Conservation (phyloP, 2,329 filamentous ascomycete genomes). For the Fusarium pseudonygamai region DNA sequence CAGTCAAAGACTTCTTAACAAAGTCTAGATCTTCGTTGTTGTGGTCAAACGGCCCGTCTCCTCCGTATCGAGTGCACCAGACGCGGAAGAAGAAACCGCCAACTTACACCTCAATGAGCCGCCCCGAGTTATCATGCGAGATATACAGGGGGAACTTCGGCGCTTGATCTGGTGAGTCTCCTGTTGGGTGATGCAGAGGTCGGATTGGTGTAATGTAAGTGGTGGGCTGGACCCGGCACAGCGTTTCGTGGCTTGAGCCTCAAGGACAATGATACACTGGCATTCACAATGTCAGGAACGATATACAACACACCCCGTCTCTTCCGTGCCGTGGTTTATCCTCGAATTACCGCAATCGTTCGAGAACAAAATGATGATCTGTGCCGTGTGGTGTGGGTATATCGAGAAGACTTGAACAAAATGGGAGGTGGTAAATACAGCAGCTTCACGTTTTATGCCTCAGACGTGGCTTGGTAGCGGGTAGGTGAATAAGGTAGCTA, state of each 20-base stretch:
- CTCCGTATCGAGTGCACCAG: slow-evolving; percentile 11
- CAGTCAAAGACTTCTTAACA: not conserved
- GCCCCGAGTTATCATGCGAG: slow-evolving; percentile 13
- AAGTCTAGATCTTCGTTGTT: slow-evolving; percentile 15
- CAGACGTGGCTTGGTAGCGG: slow-evolving; percentile 7
- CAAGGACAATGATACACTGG: not conserved
- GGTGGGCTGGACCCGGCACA: slow-evolving; percentile 9
- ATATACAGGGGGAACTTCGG: slow-evolving; percentile 8
- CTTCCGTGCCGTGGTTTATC: not conserved
- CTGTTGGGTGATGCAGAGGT: slow-evolving; percentile 4
- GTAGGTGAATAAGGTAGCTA: not conserved
- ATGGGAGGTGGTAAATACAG: not conserved
- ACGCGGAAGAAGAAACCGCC: slow-evolving; percentile 6
- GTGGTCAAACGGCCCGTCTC: slow-evolving; percentile 32
- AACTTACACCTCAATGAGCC: slow-evolving; percentile 5
- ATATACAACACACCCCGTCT: not conserved
- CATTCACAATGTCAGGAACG: slow-evolving; percentile 4
- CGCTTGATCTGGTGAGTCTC: slow-evolving; percentile 12
- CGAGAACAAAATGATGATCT: slow-evolving; percentile 1
- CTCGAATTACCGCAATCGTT: slow-evolving; percentile 22
- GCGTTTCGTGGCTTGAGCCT: slow-evolving; percentile 30
- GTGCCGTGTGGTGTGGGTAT: not conserved
- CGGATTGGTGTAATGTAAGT: slow-evolving; percentile 30
- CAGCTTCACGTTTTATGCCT: slow-evolving; percentile 7
- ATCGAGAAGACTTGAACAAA: not conserved